Percentiles rank a stretch among this genome's conserved stretches.
phyloP scores from a whole-genome alignment of 352 stramenopile species.

The Pythium utonaiense region DNA sequence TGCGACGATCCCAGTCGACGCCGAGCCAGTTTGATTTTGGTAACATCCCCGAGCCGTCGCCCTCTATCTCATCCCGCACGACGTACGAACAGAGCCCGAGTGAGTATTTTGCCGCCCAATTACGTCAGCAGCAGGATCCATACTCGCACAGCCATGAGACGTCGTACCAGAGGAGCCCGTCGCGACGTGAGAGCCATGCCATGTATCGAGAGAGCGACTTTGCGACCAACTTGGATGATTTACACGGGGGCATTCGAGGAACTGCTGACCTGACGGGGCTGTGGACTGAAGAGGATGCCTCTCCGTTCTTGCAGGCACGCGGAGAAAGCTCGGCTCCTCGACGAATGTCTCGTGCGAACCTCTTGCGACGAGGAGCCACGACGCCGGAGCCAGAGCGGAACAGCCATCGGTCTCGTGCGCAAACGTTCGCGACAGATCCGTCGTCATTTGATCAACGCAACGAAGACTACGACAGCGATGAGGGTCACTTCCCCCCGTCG shows the following conservation, averaged over 20 bases:
- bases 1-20: constrained; percentile 16
- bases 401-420: constrained; percentile 4
- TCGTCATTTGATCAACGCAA: background rate
- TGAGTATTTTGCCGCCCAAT: constrained; percentile 19
- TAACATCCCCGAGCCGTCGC: constrained; percentile 2
- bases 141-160: background rate
- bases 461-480: background rate
- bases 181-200: constrained; percentile 9
- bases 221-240: constrained; percentile 14
- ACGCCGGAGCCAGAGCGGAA: background rate
- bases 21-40: constrained; percentile 19
- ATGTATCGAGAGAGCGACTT: constrained; percentile 19
- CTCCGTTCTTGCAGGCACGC: constrained; percentile 8
- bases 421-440: constrained; percentile 4
- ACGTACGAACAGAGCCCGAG: constrained; percentile 15
- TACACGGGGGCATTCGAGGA: constrained; percentile 16
- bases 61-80: background rate
- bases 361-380: background rate
- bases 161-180: background rate
- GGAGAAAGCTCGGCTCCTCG: background rate
- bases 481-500: constrained; percentile 20
- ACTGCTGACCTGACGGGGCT: constrained; percentile 21
- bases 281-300: constrained; percentile 15
- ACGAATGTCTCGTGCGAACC: background rate
- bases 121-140: constrained; percentile 3